Evolutionary conservation across 108 stramenopile genomes (phyloP).

Genomic region (Phaeodactylum tricornutum): DNA sequence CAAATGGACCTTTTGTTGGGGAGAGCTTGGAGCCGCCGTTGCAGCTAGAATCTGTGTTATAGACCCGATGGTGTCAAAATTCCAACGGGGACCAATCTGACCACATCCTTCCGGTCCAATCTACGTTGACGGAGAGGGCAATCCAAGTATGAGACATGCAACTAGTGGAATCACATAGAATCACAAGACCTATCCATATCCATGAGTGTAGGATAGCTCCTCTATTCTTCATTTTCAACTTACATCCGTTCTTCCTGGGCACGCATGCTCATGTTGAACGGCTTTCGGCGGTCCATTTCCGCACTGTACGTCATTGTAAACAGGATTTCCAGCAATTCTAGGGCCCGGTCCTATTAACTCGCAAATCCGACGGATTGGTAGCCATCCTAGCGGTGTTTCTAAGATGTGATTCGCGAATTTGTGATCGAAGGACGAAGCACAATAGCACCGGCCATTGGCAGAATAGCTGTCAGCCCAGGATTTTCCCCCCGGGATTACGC

Average conservation of each 20-base stretch:
- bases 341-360: constrained; percentile 1
- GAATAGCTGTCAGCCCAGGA: constrained; percentile 4
- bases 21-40: too few relatives aligned
- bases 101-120: constrained; percentile 7
- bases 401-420: not conserved
- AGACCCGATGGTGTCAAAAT: too few relatives aligned
- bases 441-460: not conserved
- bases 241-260: constrained; percentile 8
- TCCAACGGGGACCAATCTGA: constrained; percentile 10
- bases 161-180: too few relatives aligned
- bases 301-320: constrained; percentile 8
- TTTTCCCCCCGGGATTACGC: too few relatives aligned
- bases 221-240: too few relatives aligned
- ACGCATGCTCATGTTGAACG: constrained; percentile 4
- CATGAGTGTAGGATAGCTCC: too few relatives aligned
- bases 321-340: not conserved
- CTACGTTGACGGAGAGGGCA: too few relatives aligned
- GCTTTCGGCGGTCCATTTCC: constrained; percentile 7
- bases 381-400: not conserved
- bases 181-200: too few relatives aligned
- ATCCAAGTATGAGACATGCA: too few relatives aligned
- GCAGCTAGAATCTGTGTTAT: too few relatives aligned
- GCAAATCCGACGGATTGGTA: not conserved
- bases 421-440: constrained; percentile 2
- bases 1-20: too few relatives aligned